phyloP scores from a whole-genome alignment of 805 yeast genomes.

The Candida takata region DNA sequence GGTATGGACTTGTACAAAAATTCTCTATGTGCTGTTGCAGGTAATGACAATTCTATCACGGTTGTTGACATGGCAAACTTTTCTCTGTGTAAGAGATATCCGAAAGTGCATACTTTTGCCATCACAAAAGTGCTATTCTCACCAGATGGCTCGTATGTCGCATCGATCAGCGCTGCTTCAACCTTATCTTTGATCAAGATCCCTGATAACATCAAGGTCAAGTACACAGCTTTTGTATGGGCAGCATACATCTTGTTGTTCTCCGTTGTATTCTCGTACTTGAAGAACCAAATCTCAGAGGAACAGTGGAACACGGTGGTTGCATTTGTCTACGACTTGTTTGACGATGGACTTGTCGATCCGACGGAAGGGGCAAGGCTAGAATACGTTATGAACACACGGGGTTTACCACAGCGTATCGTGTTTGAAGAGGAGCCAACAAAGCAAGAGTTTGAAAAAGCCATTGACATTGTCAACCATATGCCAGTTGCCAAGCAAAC shows the following conservation, averaged over 20 bases:
- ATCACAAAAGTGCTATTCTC: slow-evolving; percentile 68
- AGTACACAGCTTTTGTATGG: slow-evolving; percentile 8
- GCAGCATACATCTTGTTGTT: slow-evolving; percentile 7
- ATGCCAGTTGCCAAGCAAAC: background rate
- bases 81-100: slow-evolving; percentile 40
- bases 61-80: slow-evolving; percentile 49
- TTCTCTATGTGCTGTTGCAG: slow-evolving; percentile 35
- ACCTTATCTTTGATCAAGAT: slow-evolving; percentile 56
- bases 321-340: slow-evolving; percentile 6
- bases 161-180: slow-evolving; percentile 73
- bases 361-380: slow-evolving; percentile 1
- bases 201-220: slow-evolving; percentile 37
- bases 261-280: slow-evolving; percentile 4
- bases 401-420: too few relatives aligned
- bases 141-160: slow-evolving; percentile 58
- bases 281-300: slow-evolving; percentile 10
- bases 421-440: too few relatives aligned
- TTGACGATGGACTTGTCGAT: slow-evolving; percentile 8
- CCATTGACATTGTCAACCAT: background rate
- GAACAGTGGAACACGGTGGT: slow-evolving; percentile 14
- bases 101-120: slow-evolving; percentile 71
- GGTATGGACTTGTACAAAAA: slow-evolving; percentile 37
- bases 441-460: background rate
- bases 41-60: slow-evolving; percentile 56
- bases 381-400: too few relatives aligned